Percentiles rank a stretch among this genome's conserved stretches.
phyloP scores from a whole-genome alignment of 371 early-diverging fungal species.

The Mucor lusitanicus region DNA sequence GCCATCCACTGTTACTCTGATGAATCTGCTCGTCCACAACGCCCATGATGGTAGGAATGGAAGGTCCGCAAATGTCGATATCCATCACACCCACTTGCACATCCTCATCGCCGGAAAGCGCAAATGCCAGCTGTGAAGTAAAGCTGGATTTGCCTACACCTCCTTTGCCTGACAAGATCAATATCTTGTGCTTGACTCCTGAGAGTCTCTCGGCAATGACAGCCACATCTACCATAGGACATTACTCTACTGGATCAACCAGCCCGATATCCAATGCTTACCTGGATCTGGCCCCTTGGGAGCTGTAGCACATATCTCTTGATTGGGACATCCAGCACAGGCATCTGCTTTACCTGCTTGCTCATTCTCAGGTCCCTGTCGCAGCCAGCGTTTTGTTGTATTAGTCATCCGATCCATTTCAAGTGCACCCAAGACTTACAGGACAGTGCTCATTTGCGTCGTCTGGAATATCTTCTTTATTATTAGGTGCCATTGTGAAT shows the following conservation, averaged over 20 bases:
- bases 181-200: slow-evolving; percentile 76
- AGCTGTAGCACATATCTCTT: slow-evolving; percentile 84
- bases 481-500: slow-evolving; percentile 8
- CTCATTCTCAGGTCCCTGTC: slow-evolving; percentile 82
- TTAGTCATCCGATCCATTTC: slow-evolving; percentile 4
- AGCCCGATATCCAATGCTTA: slow-evolving; percentile 16
- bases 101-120: slow-evolving; percentile 68
- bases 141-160: slow-evolving; percentile 98
- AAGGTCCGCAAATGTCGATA: slow-evolving; percentile 99
- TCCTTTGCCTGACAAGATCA: slow-evolving; percentile 99
- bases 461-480: slow-evolving; percentile 44
- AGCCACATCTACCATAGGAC: slow-evolving; percentile 58
- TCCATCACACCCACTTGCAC: slow-evolving; percentile 93
- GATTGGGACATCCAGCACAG: slow-evolving; percentile 98
- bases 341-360: slow-evolving; percentile 91
- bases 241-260: neutral
- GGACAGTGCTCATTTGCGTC: slow-evolving; percentile 75
- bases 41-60: slow-evolving; percentile 94
- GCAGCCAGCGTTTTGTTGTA: neutral
- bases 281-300: slow-evolving; percentile 96
- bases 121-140: slow-evolving; percentile 78
- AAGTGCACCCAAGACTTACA: slow-evolving; percentile 36
- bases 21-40: slow-evolving; percentile 88
- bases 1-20: slow-evolving; percentile 82
- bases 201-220: slow-evolving; percentile 71